Evolutionary conservation across 169 alveolate species (phyloP), one percentile per base, ranked within the genome.

Genomic region (Cyclospora cayetanensis): DNA sequence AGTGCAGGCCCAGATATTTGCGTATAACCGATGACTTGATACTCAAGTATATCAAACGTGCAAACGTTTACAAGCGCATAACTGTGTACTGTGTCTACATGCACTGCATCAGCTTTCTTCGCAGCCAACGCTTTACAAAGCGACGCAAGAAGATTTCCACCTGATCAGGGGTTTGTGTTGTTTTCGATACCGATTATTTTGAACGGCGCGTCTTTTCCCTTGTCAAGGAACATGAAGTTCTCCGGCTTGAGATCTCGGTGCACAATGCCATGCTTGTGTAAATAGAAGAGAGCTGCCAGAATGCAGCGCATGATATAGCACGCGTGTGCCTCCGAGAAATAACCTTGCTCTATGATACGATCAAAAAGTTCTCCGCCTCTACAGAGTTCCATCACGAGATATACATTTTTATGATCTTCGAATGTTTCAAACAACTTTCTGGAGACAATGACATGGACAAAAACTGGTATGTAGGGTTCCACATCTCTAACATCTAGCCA

Each of bases 301-400:
- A 98, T 93, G 88, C 98, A 98, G 50, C 96, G 96, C 96, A 98
- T 97, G n/a, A 98, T 95, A 70, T 94, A 91, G 12, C 99, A 98
- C 1, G 99, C 99, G 85, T 94, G 96, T 31, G 93, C 92, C 93
- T 98, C 99, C 34, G 97, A 94, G 72, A 98, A 96, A 37, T 93
- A 94, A 43, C 97, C 92, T 93, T 97, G 90, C 85, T 96, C 95
- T 60, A 96, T 93, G 68, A 98, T 97, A 76, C 97, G 97, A 72
- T 97, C 98, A 91, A 97, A 97, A 66, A 98, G 95, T 91, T 98
- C 99, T 27, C 99, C 99, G 31, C 99, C 99, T 68, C 95, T 95
- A 91, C 97, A 97, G 76, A 94, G 95, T 93, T 97, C 98, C 95
- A 96, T 94, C 22, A 97, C 96, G 53, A 96, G 96, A 87, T 95